Percentiles rank a stretch among this genome's conserved stretches.
Conservation (phyloP, 192 early-diverging fungal genomes). For the Rhizophlyctis rosea region DNA sequence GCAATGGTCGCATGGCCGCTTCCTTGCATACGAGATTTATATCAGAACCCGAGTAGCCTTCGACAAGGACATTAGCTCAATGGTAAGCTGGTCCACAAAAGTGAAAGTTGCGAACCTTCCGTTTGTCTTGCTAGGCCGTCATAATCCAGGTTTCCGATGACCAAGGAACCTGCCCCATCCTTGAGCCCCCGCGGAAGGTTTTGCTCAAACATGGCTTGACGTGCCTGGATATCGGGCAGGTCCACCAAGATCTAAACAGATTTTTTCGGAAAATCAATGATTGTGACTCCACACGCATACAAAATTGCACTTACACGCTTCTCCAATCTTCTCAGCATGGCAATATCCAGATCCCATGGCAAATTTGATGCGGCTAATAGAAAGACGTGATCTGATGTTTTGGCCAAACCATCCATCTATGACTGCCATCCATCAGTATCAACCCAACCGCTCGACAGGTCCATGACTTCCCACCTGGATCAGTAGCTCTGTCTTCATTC, state of each 20-base stretch:
- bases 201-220: constrained; percentile 39
- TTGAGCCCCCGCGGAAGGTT: constrained; percentile 27
- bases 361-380: constrained; percentile 53
- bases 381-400: constrained; percentile 46
- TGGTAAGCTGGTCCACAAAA: constrained; percentile 6
- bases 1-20: constrained; percentile 52
- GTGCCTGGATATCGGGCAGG: constrained; percentile 39
- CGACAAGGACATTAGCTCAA: neutral
- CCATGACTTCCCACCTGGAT: constrained; percentile 35
- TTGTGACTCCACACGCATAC: neutral
- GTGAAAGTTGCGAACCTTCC: constrained; percentile 28
- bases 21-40: constrained; percentile 58
- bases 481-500: constrained; percentile 64
- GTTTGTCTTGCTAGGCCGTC: constrained; percentile 32
- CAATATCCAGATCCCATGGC: constrained; percentile 58
- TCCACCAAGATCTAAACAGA: constrained; percentile 47
- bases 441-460: neutral
- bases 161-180: constrained; percentile 13
- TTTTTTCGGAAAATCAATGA: neutral
- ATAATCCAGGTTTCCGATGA: constrained; percentile 38
- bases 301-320: constrained; percentile 35
- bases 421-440: neutral
- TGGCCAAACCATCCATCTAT: constrained; percentile 51
- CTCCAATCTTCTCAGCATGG: constrained; percentile 54
- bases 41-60: constrained; percentile 53